phyloP scores from a whole-genome alignment of 2,329 filamentous ascomycete species.

The Parastagonospora nodorum region DNA sequence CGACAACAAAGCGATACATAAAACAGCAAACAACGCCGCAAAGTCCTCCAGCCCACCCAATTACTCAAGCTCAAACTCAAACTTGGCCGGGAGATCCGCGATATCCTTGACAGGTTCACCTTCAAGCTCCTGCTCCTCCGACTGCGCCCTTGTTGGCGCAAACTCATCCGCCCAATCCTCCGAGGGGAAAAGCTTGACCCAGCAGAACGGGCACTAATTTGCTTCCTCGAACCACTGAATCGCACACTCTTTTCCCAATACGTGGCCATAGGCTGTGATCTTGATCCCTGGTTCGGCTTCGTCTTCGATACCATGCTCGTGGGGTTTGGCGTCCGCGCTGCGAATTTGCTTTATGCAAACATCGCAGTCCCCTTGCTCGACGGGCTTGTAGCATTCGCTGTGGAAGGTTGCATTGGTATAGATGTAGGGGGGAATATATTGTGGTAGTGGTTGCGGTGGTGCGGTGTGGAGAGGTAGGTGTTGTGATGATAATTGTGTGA shows the following conservation, averaged over 20 bases:
- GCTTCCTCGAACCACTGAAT: background rate
- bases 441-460: background rate
- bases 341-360: background rate
- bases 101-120: too few relatives aligned
- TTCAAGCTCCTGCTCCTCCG: too few relatives aligned
- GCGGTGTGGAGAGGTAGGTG: background rate
- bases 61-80: too few relatives aligned
- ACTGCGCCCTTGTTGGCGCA: too few relatives aligned
- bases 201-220: background rate
- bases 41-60: too few relatives aligned
- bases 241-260: background rate
- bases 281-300: background rate
- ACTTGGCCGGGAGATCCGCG: too few relatives aligned
- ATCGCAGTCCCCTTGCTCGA: background rate
- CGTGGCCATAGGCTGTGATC: background rate
- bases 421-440: background rate
- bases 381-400: background rate
- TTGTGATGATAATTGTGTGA: background rate
- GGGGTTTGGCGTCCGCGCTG: background rate
- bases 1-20: too few relatives aligned
- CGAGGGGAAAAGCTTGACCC: too few relatives aligned
- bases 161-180: too few relatives aligned
- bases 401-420: background rate
- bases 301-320: background rate
- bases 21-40: too few relatives aligned